Evolutionary conservation across 495 filamentous ascomycete genomes (phyloP).

Genomic region (Podospora appendiculata): DNA sequence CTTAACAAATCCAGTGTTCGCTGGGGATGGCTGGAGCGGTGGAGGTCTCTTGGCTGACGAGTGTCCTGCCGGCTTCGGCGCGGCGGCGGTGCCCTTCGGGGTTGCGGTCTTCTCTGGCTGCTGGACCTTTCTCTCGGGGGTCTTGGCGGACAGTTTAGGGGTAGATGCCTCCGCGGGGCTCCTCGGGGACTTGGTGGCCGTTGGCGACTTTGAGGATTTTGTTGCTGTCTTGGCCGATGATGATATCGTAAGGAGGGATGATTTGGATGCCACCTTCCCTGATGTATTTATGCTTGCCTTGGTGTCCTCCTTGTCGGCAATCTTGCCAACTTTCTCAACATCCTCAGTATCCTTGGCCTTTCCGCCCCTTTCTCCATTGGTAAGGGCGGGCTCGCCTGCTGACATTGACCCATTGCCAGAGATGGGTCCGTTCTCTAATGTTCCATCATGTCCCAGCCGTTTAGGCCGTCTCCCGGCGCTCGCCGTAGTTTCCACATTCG

Average conservation of each 20-base stretch:
- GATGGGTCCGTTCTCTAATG: not conserved
- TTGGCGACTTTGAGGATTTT: slow-evolving; percentile 31
- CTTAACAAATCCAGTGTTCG: slow-evolving; percentile 42
- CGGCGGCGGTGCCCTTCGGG: slow-evolving; percentile 16
- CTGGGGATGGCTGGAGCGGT: slow-evolving; percentile 23
- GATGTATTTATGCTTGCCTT: slow-evolving; percentile 37
- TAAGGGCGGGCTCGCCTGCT: not conserved
- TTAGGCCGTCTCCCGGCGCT: not conserved
- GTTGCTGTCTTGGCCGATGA: slow-evolving; percentile 28
- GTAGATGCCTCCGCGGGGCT: slow-evolving; percentile 18
- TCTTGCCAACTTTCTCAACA: slow-evolving; percentile 1
- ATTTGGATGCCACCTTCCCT: slow-evolving; percentile 22
- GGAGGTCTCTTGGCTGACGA: slow-evolving; percentile 27
- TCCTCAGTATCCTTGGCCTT: slow-evolving; percentile 11
- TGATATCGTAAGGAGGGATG: slow-evolving; percentile 19
- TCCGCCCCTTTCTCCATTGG: slow-evolving; percentile 4
- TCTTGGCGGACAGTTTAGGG: slow-evolving; percentile 17
- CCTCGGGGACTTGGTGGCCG: slow-evolving; percentile 19
- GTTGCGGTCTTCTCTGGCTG: slow-evolving; percentile 19
- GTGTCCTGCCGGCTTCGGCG: slow-evolving; percentile 18
- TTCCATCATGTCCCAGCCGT: not conserved
- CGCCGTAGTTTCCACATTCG: slow-evolving; percentile 9
- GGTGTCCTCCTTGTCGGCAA: slow-evolving; percentile 25
- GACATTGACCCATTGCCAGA: slow-evolving; percentile 1
- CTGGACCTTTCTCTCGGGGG: slow-evolving; percentile 21